Evolutionary conservation across 1,284 basidiomycete species (phyloP), one percentile per base, ranked within the genome.

Genomic region (Fomitiporia mediterranea): DNA sequence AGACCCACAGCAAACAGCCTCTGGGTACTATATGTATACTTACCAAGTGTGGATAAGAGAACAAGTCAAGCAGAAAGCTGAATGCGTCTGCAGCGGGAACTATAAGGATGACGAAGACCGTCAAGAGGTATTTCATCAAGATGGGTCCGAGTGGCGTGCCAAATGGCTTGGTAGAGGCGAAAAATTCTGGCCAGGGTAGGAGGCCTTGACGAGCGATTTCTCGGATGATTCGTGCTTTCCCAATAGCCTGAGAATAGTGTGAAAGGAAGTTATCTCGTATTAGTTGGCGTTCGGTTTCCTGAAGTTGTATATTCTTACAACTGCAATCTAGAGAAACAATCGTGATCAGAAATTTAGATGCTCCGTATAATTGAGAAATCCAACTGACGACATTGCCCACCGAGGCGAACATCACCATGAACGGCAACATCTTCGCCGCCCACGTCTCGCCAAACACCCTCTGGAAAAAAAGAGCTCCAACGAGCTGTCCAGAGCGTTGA

Each of bases 31-130:
- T 28, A 61, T 11, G 21, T 19, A 11, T 8, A 62, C 63, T 40
- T 38, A 65, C 65, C 27, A 64, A 47, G 19, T 57, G 54, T 25
- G 68, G 68, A 52, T 69, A 69, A 1, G 62, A 63, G 11, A 64
- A 59, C 4, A 69, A 59, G 58, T 64, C 65, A 40, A 65, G 47
- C 11, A 68, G 74, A 62, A 82, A 78, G 57, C 72, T 73, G 70
- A 80, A 81, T 0, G 79, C 78, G 63, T 80, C 78, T 44, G 76
- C 77, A 21, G 77, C 71, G 0, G 80, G 81, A 17, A 78, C 76
- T 0, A 72, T 76, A 23, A 82, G 65, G 61, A 84, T 77, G 48
- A 83, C 73, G 60, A 82, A 72, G n/a, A 76, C 65, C 0, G 79
- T 77, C 9, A 81, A 63, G 15, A 71, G 49, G 68, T 72, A 81